These are phyloP conservation scores for Cynara cardunculus DNA, from an alignment of 129 eudicot genomes.

Conservation along the genomic window DNA sequence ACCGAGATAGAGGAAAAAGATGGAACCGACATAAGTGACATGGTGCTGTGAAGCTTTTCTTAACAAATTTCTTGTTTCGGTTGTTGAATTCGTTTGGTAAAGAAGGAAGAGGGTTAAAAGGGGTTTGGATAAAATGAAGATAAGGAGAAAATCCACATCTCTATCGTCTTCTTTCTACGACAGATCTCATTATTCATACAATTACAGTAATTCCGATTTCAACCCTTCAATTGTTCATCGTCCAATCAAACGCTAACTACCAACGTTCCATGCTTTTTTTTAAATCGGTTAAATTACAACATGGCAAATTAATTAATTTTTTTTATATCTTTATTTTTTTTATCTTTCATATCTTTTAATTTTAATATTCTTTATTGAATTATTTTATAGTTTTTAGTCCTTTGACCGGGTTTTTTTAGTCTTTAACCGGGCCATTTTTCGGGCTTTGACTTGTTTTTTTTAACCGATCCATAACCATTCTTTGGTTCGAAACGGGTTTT, in stretches of 20 bases:
- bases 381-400: too few species aligned
- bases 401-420: too few species aligned
- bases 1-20: conserved; percentile 43
- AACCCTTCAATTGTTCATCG: neutral
- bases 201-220: neutral
- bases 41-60: conserved; percentile 9
- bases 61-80: neutral
- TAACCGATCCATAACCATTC: too few species aligned
- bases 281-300: too few species aligned
- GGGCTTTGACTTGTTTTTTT: too few species aligned
- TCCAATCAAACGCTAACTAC: neutral
- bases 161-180: conserved; percentile 26
- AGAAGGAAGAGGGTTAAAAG: conserved; percentile 10
- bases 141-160: conserved; percentile 35
- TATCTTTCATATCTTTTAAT: too few species aligned
- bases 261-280: neutral
- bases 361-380: too few species aligned
- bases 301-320: too few species aligned
- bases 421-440: too few species aligned
- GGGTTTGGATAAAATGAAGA: conserved; percentile 34
- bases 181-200: conserved; percentile 7
- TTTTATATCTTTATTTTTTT: too few species aligned
- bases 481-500: too few species aligned
- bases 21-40: conserved; percentile 37
- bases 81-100: conserved; percentile 18